Conservation (phyloP, 2,329 filamentous ascomycete species). For the Fusarium napiforme region DNA sequence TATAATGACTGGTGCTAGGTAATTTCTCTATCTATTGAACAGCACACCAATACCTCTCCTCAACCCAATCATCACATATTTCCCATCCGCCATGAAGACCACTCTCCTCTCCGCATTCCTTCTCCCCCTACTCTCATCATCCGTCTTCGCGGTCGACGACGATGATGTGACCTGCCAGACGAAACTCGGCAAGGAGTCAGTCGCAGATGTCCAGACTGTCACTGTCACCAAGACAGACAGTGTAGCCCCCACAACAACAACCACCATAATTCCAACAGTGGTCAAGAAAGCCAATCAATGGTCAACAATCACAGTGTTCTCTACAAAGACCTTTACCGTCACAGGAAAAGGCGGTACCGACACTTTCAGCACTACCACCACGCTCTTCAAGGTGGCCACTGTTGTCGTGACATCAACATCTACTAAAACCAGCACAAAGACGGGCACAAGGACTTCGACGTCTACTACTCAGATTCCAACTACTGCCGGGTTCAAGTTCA, state of each 20-base stretch:
- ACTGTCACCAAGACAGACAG: constrained; percentile 3
- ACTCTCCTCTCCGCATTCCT: neutral
- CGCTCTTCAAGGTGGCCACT: constrained; percentile 8
- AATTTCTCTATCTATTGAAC: fast-evolving
- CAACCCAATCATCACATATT: too few species aligned
- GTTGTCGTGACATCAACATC: constrained; percentile 3
- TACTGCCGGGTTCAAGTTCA: neutral
- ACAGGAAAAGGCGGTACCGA: neutral
- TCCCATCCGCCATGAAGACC: neutral
- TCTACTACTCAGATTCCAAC: constrained; percentile 7
- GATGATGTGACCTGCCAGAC: neutral
- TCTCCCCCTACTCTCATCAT: neutral
- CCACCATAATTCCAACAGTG: constrained; percentile 1
- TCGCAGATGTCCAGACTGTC: neutral
- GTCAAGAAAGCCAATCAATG: neutral
- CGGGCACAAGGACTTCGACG: neutral
- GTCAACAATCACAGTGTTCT: constrained; percentile 9
- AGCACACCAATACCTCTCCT: neutral
- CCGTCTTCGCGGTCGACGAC: neutral
- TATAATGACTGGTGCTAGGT: neutral
- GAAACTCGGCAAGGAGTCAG: constrained; percentile 7
- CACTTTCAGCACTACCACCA: constrained; percentile 4
- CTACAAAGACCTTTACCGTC: neutral
- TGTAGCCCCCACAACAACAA: neutral
- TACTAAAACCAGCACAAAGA: constrained; percentile 6